These are phyloP conservation scores for Aquilaria agallochum DNA, from an alignment of 441 rosid species.

Conservation along the genomic window DNA sequence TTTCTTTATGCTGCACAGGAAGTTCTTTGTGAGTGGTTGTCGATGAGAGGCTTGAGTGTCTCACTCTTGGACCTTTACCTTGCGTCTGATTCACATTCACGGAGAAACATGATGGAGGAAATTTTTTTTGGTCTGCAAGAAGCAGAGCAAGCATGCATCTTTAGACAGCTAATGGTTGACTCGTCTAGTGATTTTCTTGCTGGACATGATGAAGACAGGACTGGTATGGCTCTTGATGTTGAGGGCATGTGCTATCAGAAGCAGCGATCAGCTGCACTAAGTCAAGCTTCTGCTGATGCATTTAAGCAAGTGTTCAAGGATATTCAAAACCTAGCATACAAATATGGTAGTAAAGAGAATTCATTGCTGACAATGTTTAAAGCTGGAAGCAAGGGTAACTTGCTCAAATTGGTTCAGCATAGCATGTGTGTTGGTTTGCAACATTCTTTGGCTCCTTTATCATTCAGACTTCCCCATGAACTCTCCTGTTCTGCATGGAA, in stretches of 20 bases:
- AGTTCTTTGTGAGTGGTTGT: constrained; percentile 89
- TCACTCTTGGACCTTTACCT: constrained; percentile 78
- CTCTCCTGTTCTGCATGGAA: constrained; percentile 81
- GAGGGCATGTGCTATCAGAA: constrained; percentile 51
- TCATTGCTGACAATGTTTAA: constrained; percentile 78
- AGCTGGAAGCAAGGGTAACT: constrained; percentile 95
- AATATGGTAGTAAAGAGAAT: constrained; percentile 59
- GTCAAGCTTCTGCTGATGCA: constrained; percentile 75
- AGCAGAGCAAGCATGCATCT: constrained; percentile 56
- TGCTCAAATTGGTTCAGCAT: constrained; percentile 80
- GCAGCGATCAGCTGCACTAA: constrained; percentile 76
- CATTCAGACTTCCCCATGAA: constrained; percentile 73
- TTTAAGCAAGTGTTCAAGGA: constrained; percentile 80
- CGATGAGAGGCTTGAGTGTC: constrained; percentile 81
- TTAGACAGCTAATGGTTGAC: constrained; percentile 74
- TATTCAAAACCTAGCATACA: constrained; percentile 65
- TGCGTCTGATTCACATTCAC: constrained; percentile 43
- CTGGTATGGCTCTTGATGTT: constrained; percentile 33
- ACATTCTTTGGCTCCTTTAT: constrained; percentile 71
- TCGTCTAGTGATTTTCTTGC: constrained; percentile 57
- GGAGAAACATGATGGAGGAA: constrained; percentile 67
- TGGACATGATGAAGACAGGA: constrained; percentile 34
- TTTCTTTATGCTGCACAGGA: constrained; percentile 67
- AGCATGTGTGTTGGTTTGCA: constrained; percentile 93
- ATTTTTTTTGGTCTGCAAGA: constrained; percentile 64